These are phyloP conservation scores for Colletotrichum destructivum DNA, from an alignment of 2,329 filamentous ascomycete genomes.

Conservation along the genomic window DNA sequence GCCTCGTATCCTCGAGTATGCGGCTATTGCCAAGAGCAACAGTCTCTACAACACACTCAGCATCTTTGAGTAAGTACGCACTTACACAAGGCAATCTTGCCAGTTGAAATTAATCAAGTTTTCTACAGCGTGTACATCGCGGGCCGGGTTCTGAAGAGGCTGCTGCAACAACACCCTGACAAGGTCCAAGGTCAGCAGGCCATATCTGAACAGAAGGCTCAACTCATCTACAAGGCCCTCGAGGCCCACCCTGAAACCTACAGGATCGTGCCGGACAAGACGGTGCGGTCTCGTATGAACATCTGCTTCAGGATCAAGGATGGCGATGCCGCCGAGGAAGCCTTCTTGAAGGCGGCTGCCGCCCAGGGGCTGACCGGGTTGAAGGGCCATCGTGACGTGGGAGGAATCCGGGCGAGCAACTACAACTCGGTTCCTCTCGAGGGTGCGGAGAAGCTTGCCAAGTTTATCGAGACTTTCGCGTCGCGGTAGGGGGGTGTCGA, in stretches of 20 bases:
- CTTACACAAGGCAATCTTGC: neutral
- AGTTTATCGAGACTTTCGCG: slow-evolving; percentile 72
- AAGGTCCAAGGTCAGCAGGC: slow-evolving; percentile 85
- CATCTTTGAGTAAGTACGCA: slow-evolving; percentile 81
- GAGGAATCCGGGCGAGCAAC: slow-evolving; percentile 88
- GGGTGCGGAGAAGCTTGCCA: slow-evolving; percentile 77
- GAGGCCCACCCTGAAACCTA: slow-evolving; percentile 84
- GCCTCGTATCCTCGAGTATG: slow-evolving; percentile 87
- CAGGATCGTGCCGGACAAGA: slow-evolving; percentile 81
- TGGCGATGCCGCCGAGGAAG: slow-evolving; percentile 79
- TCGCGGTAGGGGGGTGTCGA: too few relatives aligned
- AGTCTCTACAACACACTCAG: slow-evolving; percentile 96
- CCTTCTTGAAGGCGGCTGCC: slow-evolving; percentile 82
- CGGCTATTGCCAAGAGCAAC: slow-evolving; percentile 91
- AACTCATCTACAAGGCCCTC: slow-evolving; percentile 81
- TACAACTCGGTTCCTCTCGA: slow-evolving; percentile 87
- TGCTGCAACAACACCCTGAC: slow-evolving; percentile 73
- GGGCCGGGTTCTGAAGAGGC: slow-evolving; percentile 86
- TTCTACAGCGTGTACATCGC: slow-evolving; percentile 82
- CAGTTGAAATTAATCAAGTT: slow-evolving; percentile 13
- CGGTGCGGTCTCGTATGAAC: slow-evolving; percentile 90
- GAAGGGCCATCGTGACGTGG: slow-evolving; percentile 90
- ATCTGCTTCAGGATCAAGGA: slow-evolving; percentile 87
- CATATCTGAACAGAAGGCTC: slow-evolving; percentile 81
- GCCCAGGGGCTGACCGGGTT: slow-evolving; percentile 80